Conservation (phyloP, 2,329 filamentous ascomycete species). For the Fusarium sp. region DNA sequence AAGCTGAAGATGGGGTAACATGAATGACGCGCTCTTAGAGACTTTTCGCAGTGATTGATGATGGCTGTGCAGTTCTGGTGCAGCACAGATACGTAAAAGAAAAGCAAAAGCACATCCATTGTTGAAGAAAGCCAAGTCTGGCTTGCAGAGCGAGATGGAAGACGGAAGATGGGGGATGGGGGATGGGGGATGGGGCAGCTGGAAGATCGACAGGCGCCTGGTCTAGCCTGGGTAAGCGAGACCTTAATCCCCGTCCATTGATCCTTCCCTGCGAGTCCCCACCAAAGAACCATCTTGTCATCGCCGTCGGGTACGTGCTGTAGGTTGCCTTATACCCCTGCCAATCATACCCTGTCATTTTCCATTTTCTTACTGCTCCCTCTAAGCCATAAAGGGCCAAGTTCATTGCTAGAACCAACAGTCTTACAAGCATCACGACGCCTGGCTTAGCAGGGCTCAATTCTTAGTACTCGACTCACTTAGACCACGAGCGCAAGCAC, state of each 20-base stretch:
- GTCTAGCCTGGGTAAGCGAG: background rate
- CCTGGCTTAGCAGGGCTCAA: constrained; percentile 4
- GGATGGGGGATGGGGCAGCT: background rate
- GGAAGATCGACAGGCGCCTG: background rate
- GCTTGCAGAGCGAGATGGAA: background rate
- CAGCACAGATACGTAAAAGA: background rate
- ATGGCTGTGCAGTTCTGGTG: background rate
- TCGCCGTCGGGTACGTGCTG: background rate
- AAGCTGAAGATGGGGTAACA: background rate
- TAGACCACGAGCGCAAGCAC: background rate
- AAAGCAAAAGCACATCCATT: background rate
- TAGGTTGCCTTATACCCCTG: background rate
- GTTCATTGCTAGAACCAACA: constrained; percentile 19
- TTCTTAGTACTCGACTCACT: background rate
- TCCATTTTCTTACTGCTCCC: background rate
- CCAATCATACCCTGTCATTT: background rate
- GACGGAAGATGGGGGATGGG: background rate
- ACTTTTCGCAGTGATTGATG: background rate
- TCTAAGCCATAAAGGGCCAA: background rate
- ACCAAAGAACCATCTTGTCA: constrained; percentile 6
- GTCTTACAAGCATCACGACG: constrained; percentile 23
- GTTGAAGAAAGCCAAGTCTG: background rate
- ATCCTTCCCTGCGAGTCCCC: background rate
- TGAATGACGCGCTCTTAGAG: background rate
- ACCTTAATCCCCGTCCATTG: background rate